These are phyloP conservation scores for Tetrapyrgos nigripes DNA, from an alignment of 1,284 basidiomycete genomes.

Conservation along the genomic window DNA sequence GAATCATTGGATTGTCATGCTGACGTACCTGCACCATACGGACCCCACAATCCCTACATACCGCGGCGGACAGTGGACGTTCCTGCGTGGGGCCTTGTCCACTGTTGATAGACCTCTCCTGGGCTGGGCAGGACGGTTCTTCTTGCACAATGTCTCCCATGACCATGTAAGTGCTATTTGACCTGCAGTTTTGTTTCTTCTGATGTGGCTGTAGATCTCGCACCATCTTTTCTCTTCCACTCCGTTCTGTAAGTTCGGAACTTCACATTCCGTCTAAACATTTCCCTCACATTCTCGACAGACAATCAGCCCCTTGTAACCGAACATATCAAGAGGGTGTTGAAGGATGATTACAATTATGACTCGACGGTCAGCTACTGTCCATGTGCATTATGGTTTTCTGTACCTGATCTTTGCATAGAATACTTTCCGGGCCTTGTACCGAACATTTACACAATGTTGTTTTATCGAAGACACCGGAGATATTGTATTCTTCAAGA, in stretches of 20 bases:
- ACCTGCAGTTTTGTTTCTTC: not conserved
- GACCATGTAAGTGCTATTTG: conserved; percentile 37
- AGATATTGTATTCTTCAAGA: conserved; percentile 69
- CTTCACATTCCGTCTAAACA: not conserved
- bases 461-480: conserved; percentile 75
- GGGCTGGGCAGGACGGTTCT: conserved; percentile 60
- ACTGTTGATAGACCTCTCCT: conserved; percentile 78
- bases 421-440: conserved; percentile 38
- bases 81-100: conserved; percentile 77
- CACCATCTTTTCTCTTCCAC: conserved; percentile 31
- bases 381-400: not conserved
- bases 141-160: conserved; percentile 59
- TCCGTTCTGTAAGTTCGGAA: conserved; percentile 28
- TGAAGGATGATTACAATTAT: conserved; percentile 43
- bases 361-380: conserved; percentile 37
- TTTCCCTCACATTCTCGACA: conserved; percentile 10
- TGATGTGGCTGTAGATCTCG: not conserved
- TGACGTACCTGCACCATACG: conserved; percentile 81
- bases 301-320: conserved; percentile 39
- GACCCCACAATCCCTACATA: conserved; percentile 64
- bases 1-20: conserved; percentile 71
- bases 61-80: conserved; percentile 66
- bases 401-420: conserved; percentile 27
- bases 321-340: conserved; percentile 38
- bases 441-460: conserved; percentile 59